A percentile compares a stretch with the other conserved stretches of the same genome.
These are phyloP conservation scores for Bremia lactucae DNA, from an alignment of 352 stramenopile genomes.

Conservation along the genomic window DNA sequence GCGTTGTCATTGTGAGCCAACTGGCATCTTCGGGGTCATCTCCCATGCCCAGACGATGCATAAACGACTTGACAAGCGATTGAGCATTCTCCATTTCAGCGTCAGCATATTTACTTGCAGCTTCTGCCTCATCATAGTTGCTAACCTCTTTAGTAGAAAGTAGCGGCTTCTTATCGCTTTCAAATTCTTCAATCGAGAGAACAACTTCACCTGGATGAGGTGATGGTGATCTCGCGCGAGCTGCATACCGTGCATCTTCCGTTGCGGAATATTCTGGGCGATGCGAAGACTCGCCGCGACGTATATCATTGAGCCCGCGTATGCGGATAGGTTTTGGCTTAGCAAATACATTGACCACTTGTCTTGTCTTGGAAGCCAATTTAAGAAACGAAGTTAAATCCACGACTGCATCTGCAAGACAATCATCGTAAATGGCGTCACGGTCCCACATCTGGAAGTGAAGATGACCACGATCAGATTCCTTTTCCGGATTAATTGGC, in stretches of 20 bases:
- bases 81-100: constrained; percentile 50
- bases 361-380: constrained; percentile 54
- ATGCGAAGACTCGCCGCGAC: constrained; percentile 13
- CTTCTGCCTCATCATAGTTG: constrained; percentile 19
- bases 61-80: constrained; percentile 60
- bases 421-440: constrained; percentile 69
- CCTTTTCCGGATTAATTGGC: constrained; percentile 54
- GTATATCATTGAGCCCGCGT: constrained; percentile 23
- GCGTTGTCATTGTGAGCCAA: constrained; percentile 67
- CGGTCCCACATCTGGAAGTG: constrained; percentile 79
- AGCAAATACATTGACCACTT: constrained; percentile 62
- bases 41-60: constrained; percentile 64
- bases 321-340: constrained; percentile 54
- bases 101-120: constrained; percentile 17
- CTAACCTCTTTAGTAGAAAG: constrained; percentile 7
- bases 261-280: constrained; percentile 16
- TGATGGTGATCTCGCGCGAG: constrained; percentile 9
- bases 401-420: constrained; percentile 58
- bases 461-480: constrained; percentile 54
- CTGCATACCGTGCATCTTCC: constrained; percentile 15
- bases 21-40: constrained; percentile 65
- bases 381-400: constrained; percentile 57
- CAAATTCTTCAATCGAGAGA: constrained; percentile 14
- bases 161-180: constrained; percentile 15
- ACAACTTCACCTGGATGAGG: constrained; percentile 13